Evolutionary conservation across 805 yeast species (phyloP), one percentile per base, ranked within the genome.

Genomic region (Ogataea parapolymorpha): DNA sequence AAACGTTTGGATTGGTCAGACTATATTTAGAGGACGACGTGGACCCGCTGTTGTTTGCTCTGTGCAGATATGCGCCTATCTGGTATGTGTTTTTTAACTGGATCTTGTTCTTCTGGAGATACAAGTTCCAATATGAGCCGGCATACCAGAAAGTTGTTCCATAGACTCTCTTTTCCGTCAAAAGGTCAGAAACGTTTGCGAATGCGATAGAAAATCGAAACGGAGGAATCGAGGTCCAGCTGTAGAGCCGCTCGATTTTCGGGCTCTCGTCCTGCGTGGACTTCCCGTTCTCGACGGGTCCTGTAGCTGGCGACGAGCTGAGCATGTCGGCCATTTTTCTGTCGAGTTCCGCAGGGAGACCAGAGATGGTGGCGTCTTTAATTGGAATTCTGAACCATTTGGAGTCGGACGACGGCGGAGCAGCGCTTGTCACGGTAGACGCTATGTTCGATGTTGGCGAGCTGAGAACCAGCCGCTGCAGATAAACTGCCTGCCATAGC

Each of bases 121-220:
- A 77, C 7, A 77, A 55, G 46, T 74, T 75, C 82, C 82, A 77
- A 49, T 70, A 74, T 9, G 80, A 74, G 0, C 82, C 82, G n/a
- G 80, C 79, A 50, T 75, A 76, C 79, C 80, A 76, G 25, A 74
- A 61, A 0, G 78, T 69, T 43, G 70, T 68, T 8, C 76, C 72
- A 48, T 76, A 76, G 1, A 73, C 72, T 30, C 80, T 58, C 49
- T 67, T 71, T 13, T 69, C 75, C 1, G 71, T 64, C 12, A 62
- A 56, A 13, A 77, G 58, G 10, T 66, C 67, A 3, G 74, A 67
- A 2, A 77, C 68, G 38, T 73, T 67, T 7, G 71, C 65, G 55
- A 77, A 77, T 4, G 77, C 73, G 35, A 75, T 67, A 0, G 79
- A 71, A 50, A 76, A 75, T 40, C 82, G 55, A 50, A 71, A 75